These are phyloP conservation scores for Coemansia sp. DNA, from an alignment of 192 early-diverging fungal genomes.

Conservation along the genomic window DNA sequence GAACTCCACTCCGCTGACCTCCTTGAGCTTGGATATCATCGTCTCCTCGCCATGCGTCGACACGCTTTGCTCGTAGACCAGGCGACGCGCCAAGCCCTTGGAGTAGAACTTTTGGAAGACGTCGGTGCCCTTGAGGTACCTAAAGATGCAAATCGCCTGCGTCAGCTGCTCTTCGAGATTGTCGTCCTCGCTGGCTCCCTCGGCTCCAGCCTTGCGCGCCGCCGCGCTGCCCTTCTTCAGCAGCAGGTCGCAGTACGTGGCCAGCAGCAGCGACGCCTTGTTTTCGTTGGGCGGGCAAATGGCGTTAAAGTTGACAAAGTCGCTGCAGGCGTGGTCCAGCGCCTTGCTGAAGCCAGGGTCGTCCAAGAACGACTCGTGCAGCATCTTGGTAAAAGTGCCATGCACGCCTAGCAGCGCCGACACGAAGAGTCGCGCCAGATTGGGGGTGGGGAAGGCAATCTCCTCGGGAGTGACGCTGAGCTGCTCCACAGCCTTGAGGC, in stretches of 20 bases:
- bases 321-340: conserved; percentile 91
- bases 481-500: conserved; percentile 67
- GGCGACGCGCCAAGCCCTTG: conserved; percentile 89
- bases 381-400: conserved; percentile 80
- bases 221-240: conserved; percentile 73
- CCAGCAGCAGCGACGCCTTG: conserved; percentile 88
- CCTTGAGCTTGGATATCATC: conserved; percentile 93
- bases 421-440: conserved; percentile 74
- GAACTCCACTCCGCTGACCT: conserved; percentile 94
- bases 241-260: conserved; percentile 88
- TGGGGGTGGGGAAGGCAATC: conserved; percentile 16
- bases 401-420: conserved; percentile 87
- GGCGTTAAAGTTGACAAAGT: conserved; percentile 91
- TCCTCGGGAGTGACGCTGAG: conserved; percentile 60
- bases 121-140: conserved; percentile 97
- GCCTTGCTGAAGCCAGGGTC: conserved; percentile 90
- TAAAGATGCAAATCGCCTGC: conserved; percentile 85
- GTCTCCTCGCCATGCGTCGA: conserved; percentile 91
- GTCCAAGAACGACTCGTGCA: conserved; percentile 71
- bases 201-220: conserved; percentile 39
- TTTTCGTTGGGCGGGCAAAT: conserved; percentile 71
- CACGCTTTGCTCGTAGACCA: conserved; percentile 87
- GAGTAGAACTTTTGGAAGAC: conserved; percentile 99
- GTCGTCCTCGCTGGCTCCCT: conserved; percentile 51
- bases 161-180: conserved; percentile 58